Evolutionary conservation across 164 flowering plant species (phyloP), one percentile per base, ranked within the genome.

Genomic region (Magnolia changhungtana): DNA sequence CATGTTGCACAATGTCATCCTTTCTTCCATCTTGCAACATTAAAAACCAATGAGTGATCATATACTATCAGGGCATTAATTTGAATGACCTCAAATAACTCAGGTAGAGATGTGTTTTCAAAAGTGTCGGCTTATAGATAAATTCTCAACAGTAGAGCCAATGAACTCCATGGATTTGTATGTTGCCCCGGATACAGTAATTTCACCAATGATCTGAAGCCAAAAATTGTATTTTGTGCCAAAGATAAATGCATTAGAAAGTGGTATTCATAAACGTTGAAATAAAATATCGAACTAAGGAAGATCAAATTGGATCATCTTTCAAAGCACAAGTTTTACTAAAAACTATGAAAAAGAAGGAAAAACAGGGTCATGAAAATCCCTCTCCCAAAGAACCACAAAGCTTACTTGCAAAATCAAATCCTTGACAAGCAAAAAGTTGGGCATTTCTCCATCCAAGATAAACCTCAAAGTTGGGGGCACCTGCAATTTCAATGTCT

Each of bases 1-100:
- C 99, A 96, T 96, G 89, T 93, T 96, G 90, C 99, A 96, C n/a
- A 96, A 84, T 63, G 99, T 96, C 99, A 96, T 96, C 75, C 99
- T 87, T 75, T 96, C 99, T 86, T 96, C 99, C 98, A 96, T 96
- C 99, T 96, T 71, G 20, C 71, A 58, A 45, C 50, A 69, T 50
- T 10, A 13, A 63, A 70, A 70, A 70, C 55, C 24, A 16, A 16
- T 11, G 19, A 55, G 8, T 29, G 49, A 5, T 19, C 59, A 49
- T n/a, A 70, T 49, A 2, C 27, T 8, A 1, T 49, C 11, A 70
- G 27, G 4, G 19, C 61, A 55, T 16, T 55, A 49, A 70, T 8
- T 49, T n/a, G 7, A 49, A 70, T 49, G 21, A 18, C 24, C 72
- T 70, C 55, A 29, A 67, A 7, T 50, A 70, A 70, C 58, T 50